Base-by-base conservation (phyloP, 2,329 filamentous ascomycete genomes). In the Penicillium oxalicum region DNA sequence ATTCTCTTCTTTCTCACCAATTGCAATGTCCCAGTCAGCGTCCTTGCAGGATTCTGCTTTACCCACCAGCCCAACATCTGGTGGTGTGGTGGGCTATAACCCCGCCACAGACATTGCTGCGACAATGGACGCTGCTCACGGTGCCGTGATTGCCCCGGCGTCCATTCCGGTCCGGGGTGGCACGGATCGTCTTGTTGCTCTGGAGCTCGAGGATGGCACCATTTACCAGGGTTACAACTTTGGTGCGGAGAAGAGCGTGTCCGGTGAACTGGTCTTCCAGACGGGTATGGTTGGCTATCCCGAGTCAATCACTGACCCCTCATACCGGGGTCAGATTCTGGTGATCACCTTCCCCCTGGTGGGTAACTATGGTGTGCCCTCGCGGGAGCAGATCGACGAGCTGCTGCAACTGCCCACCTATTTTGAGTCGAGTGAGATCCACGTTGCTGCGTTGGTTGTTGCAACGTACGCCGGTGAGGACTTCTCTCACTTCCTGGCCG, bases 211-310 rank as follows among this genome's bases (percentile, higher is more conserved):
- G 71, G 91, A 97, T 77, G 90, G 91, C 72, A 83, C 86, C 50
- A 81, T 89, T 66, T 95, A 90, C 78, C 88, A 94, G 69, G 93
- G 93, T 61, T 90, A 88, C 77, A 95, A 90, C 80, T 98, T 98
- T 69, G 93, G 93, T 72, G 91, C 91, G 56, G 80, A 88, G 66
- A 95, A 91, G 80, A 95, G 88, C 75, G 83, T 94, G 65, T 87
- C 91, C 58, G 93, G 93, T 70, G 93, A 98, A 78, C 79, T 98
- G 69, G 93, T 98, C 74, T 98, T 98, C 77, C 91, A 97, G 80
- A 98, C 93, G 50, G 93, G 93, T 72, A 95, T 97, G 91, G 93
- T 97, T 61, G 93, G 93, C 66, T 98, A 98, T 70, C 91, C 93
- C 37, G 93, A 98, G 77, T 94, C 87, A 41, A 84, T 91, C 79